Evolutionary conservation across 176 grass and related monocot genomes (phyloP).

Genomic region (Echinochloa phyllopogon): DNA sequence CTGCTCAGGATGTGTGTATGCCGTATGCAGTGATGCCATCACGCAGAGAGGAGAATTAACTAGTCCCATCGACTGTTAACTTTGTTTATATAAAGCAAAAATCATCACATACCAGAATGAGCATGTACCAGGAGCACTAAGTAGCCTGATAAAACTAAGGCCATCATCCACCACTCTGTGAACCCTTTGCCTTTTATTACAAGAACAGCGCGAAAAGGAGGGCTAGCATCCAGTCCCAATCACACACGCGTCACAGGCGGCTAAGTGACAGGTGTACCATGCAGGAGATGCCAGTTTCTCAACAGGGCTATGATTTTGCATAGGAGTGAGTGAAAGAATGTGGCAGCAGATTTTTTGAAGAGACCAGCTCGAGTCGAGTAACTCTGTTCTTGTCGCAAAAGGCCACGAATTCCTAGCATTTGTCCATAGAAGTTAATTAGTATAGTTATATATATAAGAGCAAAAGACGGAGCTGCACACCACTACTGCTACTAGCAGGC

Average conservation of each 20-base stretch:
- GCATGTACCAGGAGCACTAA: slow-evolving; percentile 7
- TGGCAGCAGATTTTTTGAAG: neutral
- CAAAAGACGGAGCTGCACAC: neutral
- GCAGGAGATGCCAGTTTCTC: neutral
- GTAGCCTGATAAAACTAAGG: neutral
- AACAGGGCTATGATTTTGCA: neutral
- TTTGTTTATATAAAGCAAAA: neutral
- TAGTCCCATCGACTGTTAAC: neutral
- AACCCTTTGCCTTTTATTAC: neutral
- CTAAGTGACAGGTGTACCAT: neutral
- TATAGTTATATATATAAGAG: too few relatives aligned
- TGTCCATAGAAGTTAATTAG: neutral
- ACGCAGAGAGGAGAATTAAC: neutral
- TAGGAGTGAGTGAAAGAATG: neutral
- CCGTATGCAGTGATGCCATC: slow-evolving; percentile 52
- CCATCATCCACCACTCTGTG: neutral
- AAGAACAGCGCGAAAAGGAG: neutral
- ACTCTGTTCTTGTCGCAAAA: neutral
- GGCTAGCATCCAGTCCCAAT: neutral
- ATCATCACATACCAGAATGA: neutral
- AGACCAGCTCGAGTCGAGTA: neutral
- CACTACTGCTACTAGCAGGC: neutral
- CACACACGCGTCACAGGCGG: neutral
- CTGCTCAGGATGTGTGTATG: neutral
- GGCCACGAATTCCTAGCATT: neutral